Percentiles rank a stretch among this genome's conserved stretches.
phyloP scores from a whole-genome alignment of 2,329 filamentous ascomycete genomes.

The Botryotinia convoluta region DNA sequence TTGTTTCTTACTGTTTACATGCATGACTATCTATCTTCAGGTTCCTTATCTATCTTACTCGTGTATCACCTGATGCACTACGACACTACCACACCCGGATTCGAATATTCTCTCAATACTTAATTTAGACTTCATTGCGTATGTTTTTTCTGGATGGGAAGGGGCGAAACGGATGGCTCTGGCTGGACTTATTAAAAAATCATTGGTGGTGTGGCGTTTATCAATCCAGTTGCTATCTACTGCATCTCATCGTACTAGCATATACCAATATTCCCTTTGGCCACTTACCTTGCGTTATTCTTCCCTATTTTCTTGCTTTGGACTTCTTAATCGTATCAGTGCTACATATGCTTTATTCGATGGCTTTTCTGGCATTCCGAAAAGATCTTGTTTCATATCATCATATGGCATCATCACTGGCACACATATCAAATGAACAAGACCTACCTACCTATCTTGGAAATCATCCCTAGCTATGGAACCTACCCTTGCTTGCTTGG shows the following conservation, averaged over 20 bases:
- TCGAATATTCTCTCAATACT: conserved; percentile 3
- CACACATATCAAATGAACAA: conserved; percentile 4
- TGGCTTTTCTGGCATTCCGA: not conserved
- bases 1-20: conserved; percentile 13
- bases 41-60: conserved; percentile 7
- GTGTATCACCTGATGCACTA: conserved; percentile 12
- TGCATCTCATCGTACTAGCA: conserved; percentile 18
- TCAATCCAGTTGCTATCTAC: not conserved
- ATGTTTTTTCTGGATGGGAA: not conserved
- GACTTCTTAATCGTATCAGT: conserved; percentile 3
- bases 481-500: not conserved
- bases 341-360: conserved; percentile 4
- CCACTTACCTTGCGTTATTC: conserved; percentile 5
- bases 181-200: conserved; percentile 9
- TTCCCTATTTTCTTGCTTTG: conserved; percentile 7
- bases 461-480: not conserved
- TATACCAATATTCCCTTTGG: conserved; percentile 17
- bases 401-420: conserved; percentile 12
- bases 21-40: conserved; percentile 13
- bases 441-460: not conserved
- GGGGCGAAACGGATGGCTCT: conserved; percentile 7
- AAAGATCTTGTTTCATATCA: conserved; percentile 12
- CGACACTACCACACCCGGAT: conserved; percentile 4
- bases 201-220: conserved; percentile 15
- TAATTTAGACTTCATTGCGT: conserved; percentile 10